phyloP scores from a whole-genome alignment of 202 grass and related monocot species.

The Setaria viridis region DNA sequence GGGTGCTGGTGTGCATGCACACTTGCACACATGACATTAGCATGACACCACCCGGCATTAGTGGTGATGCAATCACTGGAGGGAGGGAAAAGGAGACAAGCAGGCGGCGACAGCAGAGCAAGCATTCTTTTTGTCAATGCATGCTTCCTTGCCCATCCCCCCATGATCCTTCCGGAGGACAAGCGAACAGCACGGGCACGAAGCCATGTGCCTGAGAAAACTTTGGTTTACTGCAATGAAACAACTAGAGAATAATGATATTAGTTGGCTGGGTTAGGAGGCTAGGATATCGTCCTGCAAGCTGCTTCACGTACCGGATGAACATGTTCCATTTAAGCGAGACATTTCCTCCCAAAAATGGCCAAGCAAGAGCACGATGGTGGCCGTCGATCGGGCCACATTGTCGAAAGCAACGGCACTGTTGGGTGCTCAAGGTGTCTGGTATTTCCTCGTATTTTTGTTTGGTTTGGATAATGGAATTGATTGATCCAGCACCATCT shows the following conservation, averaged over 20 bases:
- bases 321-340: background rate
- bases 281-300: background rate
- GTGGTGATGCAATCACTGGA: constrained; percentile 9
- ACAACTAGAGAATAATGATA: background rate
- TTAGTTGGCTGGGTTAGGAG: background rate
- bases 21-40: background rate
- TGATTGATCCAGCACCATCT: too few species aligned
- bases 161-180: background rate
- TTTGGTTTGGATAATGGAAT: background rate
- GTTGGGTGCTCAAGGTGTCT: background rate
- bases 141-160: background rate
- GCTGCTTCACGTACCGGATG: background rate
- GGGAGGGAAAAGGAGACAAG: background rate
- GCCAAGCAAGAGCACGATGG: background rate
- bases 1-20: background rate
- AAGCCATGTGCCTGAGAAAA: constrained; percentile 29
- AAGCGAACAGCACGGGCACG: constrained; percentile 29
- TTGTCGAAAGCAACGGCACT: background rate
- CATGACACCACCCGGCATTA: background rate
- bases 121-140: constrained; percentile 26
- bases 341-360: background rate
- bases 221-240: background rate
- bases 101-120: constrained; percentile 16
- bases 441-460: background rate
- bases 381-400: background rate